Percentiles rank a stretch among this genome's conserved stretches.
Conservation (phyloP, 176 grass and related monocot genomes). For the Otatea glauca region DNA sequence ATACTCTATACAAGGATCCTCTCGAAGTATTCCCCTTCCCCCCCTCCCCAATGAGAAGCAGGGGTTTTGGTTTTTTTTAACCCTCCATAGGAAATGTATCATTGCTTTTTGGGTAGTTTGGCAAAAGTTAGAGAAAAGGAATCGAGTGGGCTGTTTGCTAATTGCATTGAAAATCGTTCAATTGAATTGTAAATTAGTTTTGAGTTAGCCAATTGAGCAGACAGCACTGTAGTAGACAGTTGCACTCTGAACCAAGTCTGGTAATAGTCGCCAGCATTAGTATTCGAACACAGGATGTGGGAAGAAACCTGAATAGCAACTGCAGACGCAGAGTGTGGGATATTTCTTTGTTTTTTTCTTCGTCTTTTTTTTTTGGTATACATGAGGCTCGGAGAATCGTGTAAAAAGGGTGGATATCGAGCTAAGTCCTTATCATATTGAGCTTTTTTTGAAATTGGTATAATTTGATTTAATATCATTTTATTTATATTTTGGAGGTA, state of each 20-base stretch:
- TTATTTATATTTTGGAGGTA: too few species aligned
- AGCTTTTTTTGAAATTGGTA: too few species aligned
- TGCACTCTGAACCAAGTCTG: conserved; percentile 12
- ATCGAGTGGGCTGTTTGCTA: conserved; percentile 27
- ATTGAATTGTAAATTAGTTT: conserved; percentile 60
- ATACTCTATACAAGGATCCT: conserved; percentile 76
- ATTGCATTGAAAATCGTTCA: conserved; percentile 37
- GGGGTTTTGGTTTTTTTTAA: too few species aligned
- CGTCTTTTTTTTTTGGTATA: not conserved
- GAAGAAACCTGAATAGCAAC: not conserved
- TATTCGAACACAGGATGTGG: not conserved
- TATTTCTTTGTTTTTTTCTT: not conserved
- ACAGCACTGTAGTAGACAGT: conserved; percentile 15
- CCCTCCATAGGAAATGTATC: too few species aligned
- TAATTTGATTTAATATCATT: too few species aligned
- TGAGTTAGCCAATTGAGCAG: conserved; percentile 31
- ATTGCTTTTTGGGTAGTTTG: conserved; percentile 1
- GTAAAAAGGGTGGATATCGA: not conserved
- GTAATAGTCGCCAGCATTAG: not conserved
- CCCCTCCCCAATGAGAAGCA: conserved; percentile 15
- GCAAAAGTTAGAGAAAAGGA: not conserved
- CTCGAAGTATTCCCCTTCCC: conserved; percentile 23
- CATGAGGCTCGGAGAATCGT: not conserved
- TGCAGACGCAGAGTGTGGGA: not conserved
- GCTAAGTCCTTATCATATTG: too few species aligned